phyloP scores from a whole-genome alignment of 1,139 yeast species.

The Martiniozyma asiatica region DNA sequence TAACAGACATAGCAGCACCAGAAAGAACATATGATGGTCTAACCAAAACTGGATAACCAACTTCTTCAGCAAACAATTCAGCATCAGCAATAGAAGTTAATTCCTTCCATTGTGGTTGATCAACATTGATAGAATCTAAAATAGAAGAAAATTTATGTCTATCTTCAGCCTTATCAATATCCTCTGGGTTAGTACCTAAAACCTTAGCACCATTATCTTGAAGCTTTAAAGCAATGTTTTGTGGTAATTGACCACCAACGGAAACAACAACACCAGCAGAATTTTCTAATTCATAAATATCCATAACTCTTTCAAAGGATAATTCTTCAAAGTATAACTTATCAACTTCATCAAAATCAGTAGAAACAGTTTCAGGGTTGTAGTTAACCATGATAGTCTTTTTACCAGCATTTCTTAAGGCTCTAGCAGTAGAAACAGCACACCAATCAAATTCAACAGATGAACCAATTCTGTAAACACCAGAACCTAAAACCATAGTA shows the following conservation, averaged over 20 bases:
- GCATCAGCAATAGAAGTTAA: slow-evolving; percentile 81
- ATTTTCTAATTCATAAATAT: slow-evolving; percentile 85
- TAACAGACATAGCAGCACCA: slow-evolving; percentile 98
- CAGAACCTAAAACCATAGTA: slow-evolving; percentile 91
- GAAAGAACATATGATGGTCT: slow-evolving; percentile 96
- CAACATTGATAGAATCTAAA: slow-evolving; percentile 81
- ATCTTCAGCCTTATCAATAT: slow-evolving; percentile 95
- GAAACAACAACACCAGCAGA: slow-evolving; percentile 89
- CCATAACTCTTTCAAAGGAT: slow-evolving; percentile 92
- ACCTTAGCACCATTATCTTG: slow-evolving; percentile 80
- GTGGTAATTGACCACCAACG: slow-evolving; percentile 97
- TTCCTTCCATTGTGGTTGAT: slow-evolving; percentile 98
- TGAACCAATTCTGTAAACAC: slow-evolving; percentile 97
- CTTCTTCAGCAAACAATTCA: slow-evolving; percentile 69
- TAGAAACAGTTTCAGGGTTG: slow-evolving; percentile 97
- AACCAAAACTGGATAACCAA: slow-evolving; percentile 90
- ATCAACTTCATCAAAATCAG: slow-evolving; percentile 97
- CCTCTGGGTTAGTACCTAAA: slow-evolving; percentile 88
- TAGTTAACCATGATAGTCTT: slow-evolving; percentile 94
- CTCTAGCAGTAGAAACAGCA: slow-evolving; percentile 94
- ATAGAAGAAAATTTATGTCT: slow-evolving; percentile 95
- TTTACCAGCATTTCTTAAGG: slow-evolving; percentile 76
- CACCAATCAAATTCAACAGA: slow-evolving; percentile 99
- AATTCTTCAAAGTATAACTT: slow-evolving; percentile 92
- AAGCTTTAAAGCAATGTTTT: slow-evolving; percentile 81